Base-by-base conservation (phyloP, 257 asterid genomes). In the Nicotiana attenuata region DNA sequence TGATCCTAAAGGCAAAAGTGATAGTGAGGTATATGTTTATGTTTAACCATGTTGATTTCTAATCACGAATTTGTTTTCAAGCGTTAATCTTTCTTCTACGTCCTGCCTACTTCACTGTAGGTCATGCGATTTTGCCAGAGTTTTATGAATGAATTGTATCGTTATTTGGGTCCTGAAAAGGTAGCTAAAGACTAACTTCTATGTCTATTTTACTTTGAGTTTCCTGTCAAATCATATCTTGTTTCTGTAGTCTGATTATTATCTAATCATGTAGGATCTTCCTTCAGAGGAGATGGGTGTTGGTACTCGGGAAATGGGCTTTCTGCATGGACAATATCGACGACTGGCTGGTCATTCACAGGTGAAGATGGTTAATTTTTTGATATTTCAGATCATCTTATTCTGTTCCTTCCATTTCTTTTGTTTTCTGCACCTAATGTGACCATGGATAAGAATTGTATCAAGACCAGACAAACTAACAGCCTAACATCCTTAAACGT, bases 221-320 rank as follows among this genome's bases (percentile, higher is more conserved):
- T 73, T 76, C 80, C 75, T 45, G 5, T 33, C 26, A 76, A 65
- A 65, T 77, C 52, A 80, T 82, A 28, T 82, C 68, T 38, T 29
- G 41, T 79, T 83, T 67, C 52, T 79, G 45, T 53, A 76, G 52
- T 76, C 83, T 85, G 80, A 81, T 66, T 81, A 38, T 81, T 85
- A 29, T 89, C 79, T 57, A 55, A 57, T 75, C 17, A 81, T 75
- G 56, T 86, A 96, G 99, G 99, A 96, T 85, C 97, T 96, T 83
- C 99, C 99, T 86, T 94, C 97, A 9, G 99, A 96, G 88, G 99
- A 94, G 86, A 91, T 94, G 93, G 99, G 99, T 14, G 99, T 96
- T 78, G 97, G 98, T 57, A 89, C 97, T 65, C 98, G 97, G 68
- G 99, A 96, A 86, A 96, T 96, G 98, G 99, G 99, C 83, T 96